These are phyloP conservation scores for Tolypocladium ovalisporum DNA, from an alignment of 2,329 filamentous ascomycete genomes.

Conservation along the genomic window DNA sequence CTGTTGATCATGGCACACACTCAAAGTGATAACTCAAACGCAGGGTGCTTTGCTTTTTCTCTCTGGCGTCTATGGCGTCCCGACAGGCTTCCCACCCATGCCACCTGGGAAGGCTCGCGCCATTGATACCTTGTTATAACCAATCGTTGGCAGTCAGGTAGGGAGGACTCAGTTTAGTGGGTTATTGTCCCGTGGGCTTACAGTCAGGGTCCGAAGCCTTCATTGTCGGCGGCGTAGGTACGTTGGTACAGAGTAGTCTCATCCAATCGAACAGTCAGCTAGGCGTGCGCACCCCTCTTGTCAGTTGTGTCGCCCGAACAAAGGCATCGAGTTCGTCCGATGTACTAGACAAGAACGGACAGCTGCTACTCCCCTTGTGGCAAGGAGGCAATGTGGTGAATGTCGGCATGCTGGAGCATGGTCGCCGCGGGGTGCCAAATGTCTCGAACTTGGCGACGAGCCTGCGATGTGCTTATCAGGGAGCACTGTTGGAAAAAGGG, in stretches of 20 bases:
- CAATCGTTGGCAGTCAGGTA: neutral
- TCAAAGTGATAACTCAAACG: constrained; percentile 14
- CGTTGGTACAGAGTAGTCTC: neutral
- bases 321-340: neutral
- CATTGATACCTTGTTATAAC: neutral
- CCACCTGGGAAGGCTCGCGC: constrained; percentile 4
- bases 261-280: neutral
- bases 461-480: neutral
- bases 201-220: neutral
- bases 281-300: neutral
- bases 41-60: constrained; percentile 9
- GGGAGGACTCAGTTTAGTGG: neutral
- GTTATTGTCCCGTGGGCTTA: neutral
- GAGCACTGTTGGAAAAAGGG: neutral
- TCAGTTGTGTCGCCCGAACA: neutral
- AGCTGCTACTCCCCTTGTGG: neutral
- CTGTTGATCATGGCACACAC: neutral
- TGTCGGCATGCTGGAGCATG: neutral
- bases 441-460: neutral
- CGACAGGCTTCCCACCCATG: neutral
- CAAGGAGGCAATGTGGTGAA: neutral
- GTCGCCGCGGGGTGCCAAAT: neutral
- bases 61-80: neutral
- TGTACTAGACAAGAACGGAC: neutral
- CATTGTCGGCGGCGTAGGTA: neutral